These are phyloP conservation scores for Colletotrichum karsti DNA, from an alignment of 2,329 filamentous ascomycete genomes.

Conservation along the genomic window DNA sequence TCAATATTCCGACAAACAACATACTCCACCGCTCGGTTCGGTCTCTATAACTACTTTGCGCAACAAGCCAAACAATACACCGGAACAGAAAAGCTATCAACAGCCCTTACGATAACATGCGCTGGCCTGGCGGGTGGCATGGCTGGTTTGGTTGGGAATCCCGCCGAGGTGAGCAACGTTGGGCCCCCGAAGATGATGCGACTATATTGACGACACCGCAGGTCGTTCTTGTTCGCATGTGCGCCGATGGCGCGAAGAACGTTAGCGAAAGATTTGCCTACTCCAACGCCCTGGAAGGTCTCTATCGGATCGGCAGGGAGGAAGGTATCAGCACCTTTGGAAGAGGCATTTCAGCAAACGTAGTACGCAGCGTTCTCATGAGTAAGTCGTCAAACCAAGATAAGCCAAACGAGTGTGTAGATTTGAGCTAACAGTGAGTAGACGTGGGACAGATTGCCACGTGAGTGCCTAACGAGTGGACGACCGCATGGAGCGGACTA, in stretches of 20 bases:
- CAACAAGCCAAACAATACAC: conserved; percentile 35
- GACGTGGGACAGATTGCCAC: conserved; percentile 55
- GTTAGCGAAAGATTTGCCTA: conserved; percentile 46
- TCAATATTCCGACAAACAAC: conserved; percentile 53
- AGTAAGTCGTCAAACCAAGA: conserved; percentile 39
- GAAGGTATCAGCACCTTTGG: conserved; percentile 48
- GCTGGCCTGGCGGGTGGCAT: conserved; percentile 50
- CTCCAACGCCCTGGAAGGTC: conserved; percentile 45
- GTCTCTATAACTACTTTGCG: conserved; percentile 47
- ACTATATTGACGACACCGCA: not conserved
- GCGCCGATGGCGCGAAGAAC: conserved; percentile 51
- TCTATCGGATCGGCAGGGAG: conserved; percentile 43
- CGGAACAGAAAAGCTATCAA: conserved; percentile 39
- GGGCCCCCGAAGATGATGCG: not conserved
- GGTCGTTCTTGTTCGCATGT: conserved; percentile 54
- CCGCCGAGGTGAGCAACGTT: conserved; percentile 42
- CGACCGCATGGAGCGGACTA: not conserved
- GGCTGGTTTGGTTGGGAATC: conserved; percentile 54
- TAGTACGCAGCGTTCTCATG: conserved; percentile 53
- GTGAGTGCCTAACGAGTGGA: conserved; percentile 36
- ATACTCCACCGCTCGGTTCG: conserved; percentile 54
- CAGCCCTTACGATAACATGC: conserved; percentile 44
- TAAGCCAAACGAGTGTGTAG: conserved; percentile 46
- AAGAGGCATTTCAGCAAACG: conserved; percentile 48
- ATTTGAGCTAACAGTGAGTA: conserved; percentile 23